Percentiles rank a stretch among this genome's conserved stretches.
phyloP scores from a whole-genome alignment of 2,329 filamentous ascomycete genomes.

The Nemania sp. region DNA sequence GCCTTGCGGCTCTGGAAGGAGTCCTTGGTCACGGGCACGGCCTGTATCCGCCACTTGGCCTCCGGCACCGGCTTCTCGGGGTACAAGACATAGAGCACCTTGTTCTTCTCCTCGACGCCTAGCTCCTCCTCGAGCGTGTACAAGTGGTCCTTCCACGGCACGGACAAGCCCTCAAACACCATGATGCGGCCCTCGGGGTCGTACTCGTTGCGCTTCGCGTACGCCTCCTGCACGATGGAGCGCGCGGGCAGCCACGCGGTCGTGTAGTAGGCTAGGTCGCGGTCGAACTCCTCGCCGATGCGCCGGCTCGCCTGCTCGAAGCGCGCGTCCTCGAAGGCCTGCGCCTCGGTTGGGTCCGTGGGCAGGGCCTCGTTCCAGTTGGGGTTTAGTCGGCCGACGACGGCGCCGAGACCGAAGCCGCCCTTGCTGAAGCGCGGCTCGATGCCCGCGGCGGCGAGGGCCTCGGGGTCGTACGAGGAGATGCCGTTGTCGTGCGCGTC shows the following conservation, averaged over 20 bases:
- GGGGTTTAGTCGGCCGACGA: slow-evolving; percentile 84
- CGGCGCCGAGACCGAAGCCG: slow-evolving; percentile 84
- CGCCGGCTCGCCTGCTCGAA: slow-evolving; percentile 83
- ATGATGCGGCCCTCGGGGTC: slow-evolving; percentile 83
- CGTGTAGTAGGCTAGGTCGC: slow-evolving; percentile 81
- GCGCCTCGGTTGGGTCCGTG: slow-evolving; percentile 67
- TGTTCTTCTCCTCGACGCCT: slow-evolving; percentile 58
- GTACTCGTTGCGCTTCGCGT: slow-evolving; percentile 73
- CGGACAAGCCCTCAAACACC: slow-evolving; percentile 79
- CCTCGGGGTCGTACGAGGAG: slow-evolving; percentile 79
- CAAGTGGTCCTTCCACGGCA: slow-evolving; percentile 97
- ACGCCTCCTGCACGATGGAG: slow-evolving; percentile 80
- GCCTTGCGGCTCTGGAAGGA: slow-evolving; percentile 94
- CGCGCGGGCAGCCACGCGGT: slow-evolving; percentile 89
- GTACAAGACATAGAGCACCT: slow-evolving; percentile 89
- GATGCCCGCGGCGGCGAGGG: slow-evolving; percentile 75
- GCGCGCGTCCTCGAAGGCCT: slow-evolving; percentile 81
- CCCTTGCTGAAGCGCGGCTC: slow-evolving; percentile 86
- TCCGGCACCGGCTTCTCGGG: slow-evolving; percentile 81
- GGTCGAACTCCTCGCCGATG: slow-evolving; percentile 89
- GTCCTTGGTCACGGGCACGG: slow-evolving; percentile 84
- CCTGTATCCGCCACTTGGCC: slow-evolving; percentile 93
- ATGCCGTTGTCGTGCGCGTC: slow-evolving; percentile 99
- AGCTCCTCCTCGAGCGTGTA: slow-evolving; percentile 83
- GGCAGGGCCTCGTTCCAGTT: slow-evolving; percentile 78